Evolutionary conservation across 257 asterid species (phyloP), one percentile per base, ranked within the genome.

Genomic region (Cinchona pubescens): DNA sequence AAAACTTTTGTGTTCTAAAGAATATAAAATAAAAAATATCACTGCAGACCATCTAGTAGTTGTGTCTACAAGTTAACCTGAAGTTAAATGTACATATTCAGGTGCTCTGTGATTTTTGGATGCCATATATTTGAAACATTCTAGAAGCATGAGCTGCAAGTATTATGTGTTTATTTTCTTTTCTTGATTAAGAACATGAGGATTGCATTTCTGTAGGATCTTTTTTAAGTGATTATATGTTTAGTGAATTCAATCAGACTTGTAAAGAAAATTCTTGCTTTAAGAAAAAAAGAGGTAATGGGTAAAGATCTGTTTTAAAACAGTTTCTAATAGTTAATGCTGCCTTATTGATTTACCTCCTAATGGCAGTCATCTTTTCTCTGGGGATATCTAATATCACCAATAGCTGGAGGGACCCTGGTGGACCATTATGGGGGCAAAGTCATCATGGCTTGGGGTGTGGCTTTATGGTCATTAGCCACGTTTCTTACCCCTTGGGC

Each of bases 351-450:
- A 69, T 74, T 74, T 85, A 88, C 89, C 69, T 78, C 80, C 90
- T 86, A 75, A 86, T 92, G 89, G 86, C 97, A 94, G 99, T 94
- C 99, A 75, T 94, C 98, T 79, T 94, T 92, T 85, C 96, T 94
- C 81, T 94, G 99, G 99, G 99, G 99, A 79, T 94, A 94, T 85
- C 87, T 95, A 80, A 85, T 95, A 85, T 95, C 99, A 55, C 99
- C 98, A 78, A 89, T 95, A 82, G 98, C 97, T 49, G 98, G 98
- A 75, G 99, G 98, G 69, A 84, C 96, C 59, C 84, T 95, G 78
- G 99, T 91, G 78, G 99, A 95, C 73, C 81, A 68, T 85, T 73
- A 88, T 72, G 99, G 98, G 76, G 98, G 99, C 74, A 95, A 92
- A 85, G 91, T 92, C 79, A 96, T 95, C 83, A 90, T 95, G 98